Percentiles rank a stretch among this genome's conserved stretches.
Evolutionary conservation across 306 rosid genomes (phyloP).

Genomic region (Luffa acutangula): DNA sequence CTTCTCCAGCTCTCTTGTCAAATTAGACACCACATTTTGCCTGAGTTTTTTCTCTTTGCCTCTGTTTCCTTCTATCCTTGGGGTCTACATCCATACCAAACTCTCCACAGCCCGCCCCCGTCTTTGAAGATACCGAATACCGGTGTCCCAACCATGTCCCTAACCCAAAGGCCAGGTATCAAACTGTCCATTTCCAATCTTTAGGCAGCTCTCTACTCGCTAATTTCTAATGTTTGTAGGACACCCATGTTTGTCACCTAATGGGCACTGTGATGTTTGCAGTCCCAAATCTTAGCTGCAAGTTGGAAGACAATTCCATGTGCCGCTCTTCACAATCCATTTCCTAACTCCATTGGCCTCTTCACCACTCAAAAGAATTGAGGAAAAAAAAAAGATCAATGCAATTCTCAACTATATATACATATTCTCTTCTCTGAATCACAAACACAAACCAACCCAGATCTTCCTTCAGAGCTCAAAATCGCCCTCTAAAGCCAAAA

Average conservation of each 20-base stretch:
- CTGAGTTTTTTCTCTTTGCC: not conserved
- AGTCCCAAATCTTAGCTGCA: slow-evolving; percentile 8
- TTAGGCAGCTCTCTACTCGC: slow-evolving; percentile 6
- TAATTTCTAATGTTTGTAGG: not conserved
- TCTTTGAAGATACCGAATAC: not conserved
- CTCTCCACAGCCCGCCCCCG: not conserved
- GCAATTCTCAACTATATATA: not conserved
- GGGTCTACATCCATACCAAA: slow-evolving; percentile 2
- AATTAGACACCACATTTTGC: slow-evolving; percentile 1
- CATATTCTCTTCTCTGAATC: not conserved
- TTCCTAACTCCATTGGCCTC: not conserved
- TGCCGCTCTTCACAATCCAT: not conserved
- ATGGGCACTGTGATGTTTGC: slow-evolving; percentile 1
- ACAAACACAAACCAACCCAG: slow-evolving; percentile 8
- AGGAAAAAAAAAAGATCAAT: not conserved
- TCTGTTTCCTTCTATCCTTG: not conserved
- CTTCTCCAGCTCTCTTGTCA: not conserved
- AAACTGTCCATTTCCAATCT: slow-evolving; percentile 7
- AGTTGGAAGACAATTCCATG: slow-evolving; percentile 14
- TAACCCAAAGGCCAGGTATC: not conserved
- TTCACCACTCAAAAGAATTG: slow-evolving; percentile 3
- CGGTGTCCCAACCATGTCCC: not conserved
- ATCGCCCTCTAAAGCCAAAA: not conserved
- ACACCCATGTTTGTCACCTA: slow-evolving; percentile 10
- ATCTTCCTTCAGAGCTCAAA: not conserved